Conservation (phyloP, 495 filamentous ascomycete species). For the Neurospora hispaniola region DNA sequence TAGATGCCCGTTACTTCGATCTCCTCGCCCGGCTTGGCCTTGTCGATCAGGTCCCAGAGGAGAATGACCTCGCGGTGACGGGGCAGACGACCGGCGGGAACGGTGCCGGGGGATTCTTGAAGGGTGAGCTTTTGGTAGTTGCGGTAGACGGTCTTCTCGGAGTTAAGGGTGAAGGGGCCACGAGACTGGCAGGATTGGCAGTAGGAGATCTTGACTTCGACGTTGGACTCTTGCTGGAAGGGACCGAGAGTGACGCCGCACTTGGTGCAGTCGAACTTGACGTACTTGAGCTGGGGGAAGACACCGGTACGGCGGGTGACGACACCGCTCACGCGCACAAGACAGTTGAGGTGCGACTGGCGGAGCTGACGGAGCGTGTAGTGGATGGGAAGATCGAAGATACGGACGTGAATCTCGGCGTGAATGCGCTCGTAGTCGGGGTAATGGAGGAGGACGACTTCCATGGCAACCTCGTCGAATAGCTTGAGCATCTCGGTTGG, state of each 20-base stretch:
- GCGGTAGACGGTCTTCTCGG: slow-evolving; percentile 97
- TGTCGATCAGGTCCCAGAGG: slow-evolving; percentile 94
- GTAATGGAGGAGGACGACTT: slow-evolving; percentile 89
- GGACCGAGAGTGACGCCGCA: slow-evolving; percentile 87
- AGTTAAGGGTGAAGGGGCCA: slow-evolving; percentile 92
- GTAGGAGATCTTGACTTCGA: slow-evolving; percentile 91
- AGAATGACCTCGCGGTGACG: slow-evolving; percentile 92
- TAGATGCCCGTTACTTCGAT: slow-evolving; percentile 96
- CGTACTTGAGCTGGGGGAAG: slow-evolving; percentile 95
- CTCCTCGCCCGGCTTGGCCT: slow-evolving; percentile 94
- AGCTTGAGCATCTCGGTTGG: slow-evolving; percentile 89
- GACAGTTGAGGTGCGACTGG: slow-evolving; percentile 92
- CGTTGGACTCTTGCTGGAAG: slow-evolving; percentile 92
- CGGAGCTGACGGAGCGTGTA: slow-evolving; percentile 96
- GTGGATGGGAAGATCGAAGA: slow-evolving; percentile 84
- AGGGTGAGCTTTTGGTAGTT: slow-evolving; percentile 98
- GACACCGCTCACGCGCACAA: slow-evolving; percentile 88
- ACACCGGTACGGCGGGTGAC: slow-evolving; percentile 95
- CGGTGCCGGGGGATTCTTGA: slow-evolving; percentile 94
- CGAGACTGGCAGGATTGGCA: slow-evolving; percentile 96
- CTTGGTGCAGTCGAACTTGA: slow-evolving; percentile 93
- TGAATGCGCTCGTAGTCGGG: slow-evolving; percentile 97
- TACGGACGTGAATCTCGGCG: slow-evolving; percentile 94
- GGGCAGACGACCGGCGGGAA: slow-evolving; percentile 90
- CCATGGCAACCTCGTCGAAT: slow-evolving; percentile 95